These are phyloP conservation scores for Silybum marianum DNA, from an alignment of 129 eudicot species.

Conservation along the genomic window DNA sequence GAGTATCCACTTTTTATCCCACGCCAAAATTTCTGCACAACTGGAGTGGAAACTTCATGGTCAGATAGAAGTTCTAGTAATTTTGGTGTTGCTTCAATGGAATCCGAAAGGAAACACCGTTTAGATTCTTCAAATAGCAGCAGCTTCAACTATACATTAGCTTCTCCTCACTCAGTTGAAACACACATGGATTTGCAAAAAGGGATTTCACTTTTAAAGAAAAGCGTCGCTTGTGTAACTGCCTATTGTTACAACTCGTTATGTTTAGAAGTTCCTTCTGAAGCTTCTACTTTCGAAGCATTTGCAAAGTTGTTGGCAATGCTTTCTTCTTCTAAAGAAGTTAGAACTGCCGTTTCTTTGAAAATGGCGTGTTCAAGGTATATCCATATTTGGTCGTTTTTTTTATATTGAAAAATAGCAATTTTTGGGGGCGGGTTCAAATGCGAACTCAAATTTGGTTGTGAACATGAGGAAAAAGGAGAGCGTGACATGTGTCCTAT, in stretches of 20 bases:
- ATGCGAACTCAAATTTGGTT: too few species aligned
- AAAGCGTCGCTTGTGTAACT: slow-evolving; percentile 93
- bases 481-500: too few species aligned
- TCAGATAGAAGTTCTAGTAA: slow-evolving; percentile 88
- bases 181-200: slow-evolving; percentile 93
- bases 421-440: too few species aligned
- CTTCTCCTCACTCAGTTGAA: slow-evolving; percentile 85
- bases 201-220: slow-evolving; percentile 95
- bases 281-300: slow-evolving; percentile 95
- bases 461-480: too few species aligned
- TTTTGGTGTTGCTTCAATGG: slow-evolving; percentile 90
- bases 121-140: slow-evolving; percentile 71
- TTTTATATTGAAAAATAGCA: background rate
- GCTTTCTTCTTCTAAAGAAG: slow-evolving; percentile 95
- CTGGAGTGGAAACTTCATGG: slow-evolving; percentile 91
- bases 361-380: slow-evolving; percentile 83
- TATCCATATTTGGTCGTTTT: background rate
- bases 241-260: slow-evolving; percentile 90
- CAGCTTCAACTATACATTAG: slow-evolving; percentile 75
- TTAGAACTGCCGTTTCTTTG: slow-evolving; percentile 65
- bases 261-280: slow-evolving; percentile 78
- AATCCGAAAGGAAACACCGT: slow-evolving; percentile 75
- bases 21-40: slow-evolving; percentile 73
- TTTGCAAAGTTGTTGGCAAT: slow-evolving; percentile 75
- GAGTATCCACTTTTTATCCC: slow-evolving; percentile 94